Evolutionary conservation across 164 flowering plant species (phyloP), one percentile per base, ranked within the genome.

Genomic region (Liriodendron chinense): DNA sequence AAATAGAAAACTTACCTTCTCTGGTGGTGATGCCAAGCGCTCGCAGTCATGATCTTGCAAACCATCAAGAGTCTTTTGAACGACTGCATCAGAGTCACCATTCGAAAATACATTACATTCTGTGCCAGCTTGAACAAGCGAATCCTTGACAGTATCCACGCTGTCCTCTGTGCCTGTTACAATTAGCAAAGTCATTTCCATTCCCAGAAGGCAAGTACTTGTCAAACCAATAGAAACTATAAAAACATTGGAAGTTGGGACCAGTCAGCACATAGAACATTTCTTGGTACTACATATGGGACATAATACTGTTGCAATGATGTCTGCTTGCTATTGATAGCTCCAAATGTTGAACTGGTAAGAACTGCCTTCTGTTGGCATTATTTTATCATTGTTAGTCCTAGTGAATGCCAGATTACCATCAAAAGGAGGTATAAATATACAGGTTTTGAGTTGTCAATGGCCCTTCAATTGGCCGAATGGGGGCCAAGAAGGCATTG

Each of bases 41-140:
- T 74, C 73, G 74, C 75, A 47, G 47, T 9, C 71, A n/a, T 70
- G 72, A 69, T 77, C 80, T 62, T 75, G 78, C 76, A 77, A 34
- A 63, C 68, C 49, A 50, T 75, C 28, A 62, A 77, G 80, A 61
- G 73, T 77, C 69, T 48, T 77, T 34, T 68, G 65, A 68, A 68
- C 50, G 62, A 64, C 80, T 68, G 78, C 71, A 75, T 74, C 76
- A 12, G 62, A 71, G 75, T 68, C 80, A 24, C 74, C 28, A 18
- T 64, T 69, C 26, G 71, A 70, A 12, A 43, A 25, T 75, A 68
- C 80, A 71, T 73, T 48, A 23, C 63, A 8, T 61, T 80, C 75
- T 43, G 49, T 2, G 49, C 69, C 70, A 76, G 28, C 34, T 56
- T 21, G 16, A 7, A 43, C 23, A 53, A 50, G 69, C 24, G 64